phyloP scores from a whole-genome alignment of 345 rosid species.

The Cardamine occulta region DNA sequence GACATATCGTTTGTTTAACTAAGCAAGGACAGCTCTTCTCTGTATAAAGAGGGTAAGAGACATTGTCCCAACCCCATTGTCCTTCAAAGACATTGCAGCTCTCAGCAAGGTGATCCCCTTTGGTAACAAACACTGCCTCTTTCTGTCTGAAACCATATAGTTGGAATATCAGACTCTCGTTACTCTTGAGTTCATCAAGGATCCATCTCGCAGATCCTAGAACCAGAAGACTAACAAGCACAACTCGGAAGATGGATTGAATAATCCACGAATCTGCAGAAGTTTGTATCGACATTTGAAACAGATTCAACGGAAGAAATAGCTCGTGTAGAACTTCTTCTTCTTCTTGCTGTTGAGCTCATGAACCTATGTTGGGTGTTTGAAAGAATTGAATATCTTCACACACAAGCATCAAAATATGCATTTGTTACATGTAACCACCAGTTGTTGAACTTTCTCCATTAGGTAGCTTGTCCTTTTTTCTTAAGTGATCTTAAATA shows the following conservation, averaged over 20 bases:
- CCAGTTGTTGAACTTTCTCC: slow-evolving; percentile 48
- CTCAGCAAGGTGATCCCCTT: slow-evolving; percentile 58
- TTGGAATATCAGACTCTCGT: slow-evolving; percentile 45
- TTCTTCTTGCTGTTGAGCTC: slow-evolving; percentile 19
- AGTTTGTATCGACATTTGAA: slow-evolving; percentile 47
- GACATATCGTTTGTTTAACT: slow-evolving; percentile 87
- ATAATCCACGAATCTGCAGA: slow-evolving; percentile 51
- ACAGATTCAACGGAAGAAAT: neutral
- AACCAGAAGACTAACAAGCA: slow-evolving; percentile 56
- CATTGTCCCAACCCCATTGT: slow-evolving; percentile 89
- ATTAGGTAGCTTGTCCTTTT: slow-evolving; percentile 36
- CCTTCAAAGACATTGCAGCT: slow-evolving; percentile 83
- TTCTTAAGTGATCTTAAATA: neutral
- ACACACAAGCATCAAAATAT: slow-evolving; percentile 46
- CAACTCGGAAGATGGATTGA: slow-evolving; percentile 63
- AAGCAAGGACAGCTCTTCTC: slow-evolving; percentile 85
- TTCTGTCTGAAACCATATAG: slow-evolving; percentile 38
- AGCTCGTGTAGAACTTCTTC: slow-evolving; percentile 13
- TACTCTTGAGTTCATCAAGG: slow-evolving; percentile 61
- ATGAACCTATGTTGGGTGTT: slow-evolving; percentile 13
- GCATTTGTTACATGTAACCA: slow-evolving; percentile 43
- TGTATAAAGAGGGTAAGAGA: slow-evolving; percentile 66
- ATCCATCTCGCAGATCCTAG: slow-evolving; percentile 57
- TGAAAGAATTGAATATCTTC: slow-evolving; percentile 40
- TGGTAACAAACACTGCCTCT: slow-evolving; percentile 52